Percentiles rank a stretch among this genome's conserved stretches.
These are phyloP conservation scores for Conticribra weissflogii DNA, from an alignment of 108 stramenopile genomes.

Conservation along the genomic window DNA sequence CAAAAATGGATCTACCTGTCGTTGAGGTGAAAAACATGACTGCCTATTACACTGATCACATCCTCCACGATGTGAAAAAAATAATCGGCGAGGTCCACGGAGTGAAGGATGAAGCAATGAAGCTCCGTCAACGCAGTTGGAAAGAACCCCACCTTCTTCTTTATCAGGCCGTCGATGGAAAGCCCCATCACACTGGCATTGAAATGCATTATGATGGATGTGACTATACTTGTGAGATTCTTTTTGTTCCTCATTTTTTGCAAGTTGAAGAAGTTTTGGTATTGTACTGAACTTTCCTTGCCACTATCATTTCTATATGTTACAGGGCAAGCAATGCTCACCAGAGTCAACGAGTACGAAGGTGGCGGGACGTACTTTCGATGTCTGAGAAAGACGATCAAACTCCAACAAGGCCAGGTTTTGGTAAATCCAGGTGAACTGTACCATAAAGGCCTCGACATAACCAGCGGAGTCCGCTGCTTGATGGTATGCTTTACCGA, in stretches of 20 bases:
- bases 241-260: no score
- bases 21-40: conserved; percentile 38
- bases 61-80: conserved; percentile 35
- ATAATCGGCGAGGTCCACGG: conserved; percentile 47
- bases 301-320: no score
- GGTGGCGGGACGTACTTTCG: conserved; percentile 65
- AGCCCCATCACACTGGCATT: conserved; percentile 53
- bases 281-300: no score
- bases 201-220: conserved; percentile 75
- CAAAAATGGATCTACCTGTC: conserved; percentile 58
- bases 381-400: conserved; percentile 49
- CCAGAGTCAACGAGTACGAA: conserved; percentile 48
- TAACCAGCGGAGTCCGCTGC: conserved; percentile 45
- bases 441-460: conserved; percentile 59
- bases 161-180: conserved; percentile 43
- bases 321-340: conserved; percentile 49
- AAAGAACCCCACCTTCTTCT: conserved; percentile 63
- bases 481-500: conserved; percentile 59
- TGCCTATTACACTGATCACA: conserved; percentile 38
- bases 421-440: conserved; percentile 56
- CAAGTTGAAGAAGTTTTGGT: no score
- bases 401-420: conserved; percentile 53
- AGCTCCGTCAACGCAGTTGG: conserved; percentile 50
- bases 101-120: conserved; percentile 43
- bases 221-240: no score